Percentiles rank a stretch among this genome's conserved stretches.
These are phyloP conservation scores for Xylaria sp. DNA, from an alignment of 2,329 filamentous ascomycete genomes.

Conservation along the genomic window DNA sequence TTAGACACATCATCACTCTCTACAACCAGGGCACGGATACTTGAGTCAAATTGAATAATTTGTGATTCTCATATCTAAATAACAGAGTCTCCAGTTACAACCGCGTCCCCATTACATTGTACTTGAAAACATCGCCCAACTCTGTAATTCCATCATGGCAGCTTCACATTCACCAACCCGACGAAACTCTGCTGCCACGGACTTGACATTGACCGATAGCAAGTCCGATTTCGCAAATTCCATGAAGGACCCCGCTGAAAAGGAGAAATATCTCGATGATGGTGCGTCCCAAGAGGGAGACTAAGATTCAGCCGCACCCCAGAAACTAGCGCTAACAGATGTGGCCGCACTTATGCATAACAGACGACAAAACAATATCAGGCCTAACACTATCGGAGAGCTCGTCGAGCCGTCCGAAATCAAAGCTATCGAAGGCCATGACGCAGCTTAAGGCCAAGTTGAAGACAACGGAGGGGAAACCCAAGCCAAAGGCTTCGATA, in stretches of 20 bases:
- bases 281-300: constrained; percentile 19
- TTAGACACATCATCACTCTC: not conserved
- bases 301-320: not conserved
- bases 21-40: not conserved
- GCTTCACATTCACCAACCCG: constrained; percentile 11
- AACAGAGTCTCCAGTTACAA: not conserved
- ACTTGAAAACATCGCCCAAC: not conserved
- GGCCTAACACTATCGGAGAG: constrained; percentile 8
- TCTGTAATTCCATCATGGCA: constrained; percentile 10
- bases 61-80: not conserved
- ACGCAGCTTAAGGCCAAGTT: constrained; percentile 34
- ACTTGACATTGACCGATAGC: constrained; percentile 31
- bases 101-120: not conserved
- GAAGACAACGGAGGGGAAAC: constrained; percentile 18
- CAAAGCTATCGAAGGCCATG: constrained; percentile 24
- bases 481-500: constrained; percentile 20
- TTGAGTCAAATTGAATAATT: not conserved
- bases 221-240: not conserved
- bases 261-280: constrained; percentile 14
- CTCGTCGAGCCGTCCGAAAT: constrained; percentile 9
- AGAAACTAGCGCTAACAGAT: not conserved
- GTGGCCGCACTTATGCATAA: not conserved
- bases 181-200: constrained; percentile 30
- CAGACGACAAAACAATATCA: constrained; percentile 24
- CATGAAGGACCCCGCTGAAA: not conserved